phyloP scores from a whole-genome alignment of 2,329 filamentous ascomycete species.

The Thelonectria olida region DNA sequence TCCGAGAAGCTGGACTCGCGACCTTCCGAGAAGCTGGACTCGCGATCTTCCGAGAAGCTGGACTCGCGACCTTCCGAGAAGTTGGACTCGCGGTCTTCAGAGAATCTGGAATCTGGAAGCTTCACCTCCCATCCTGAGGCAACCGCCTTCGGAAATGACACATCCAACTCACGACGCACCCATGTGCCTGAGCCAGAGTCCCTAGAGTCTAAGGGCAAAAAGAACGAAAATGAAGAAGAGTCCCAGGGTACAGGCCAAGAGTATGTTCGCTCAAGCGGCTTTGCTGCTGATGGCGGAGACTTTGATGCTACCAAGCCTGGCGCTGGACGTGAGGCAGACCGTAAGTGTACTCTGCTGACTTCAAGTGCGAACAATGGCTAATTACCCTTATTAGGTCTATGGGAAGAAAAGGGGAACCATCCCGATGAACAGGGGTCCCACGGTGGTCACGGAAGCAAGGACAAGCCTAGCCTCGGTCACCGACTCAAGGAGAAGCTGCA shows the following conservation, averaged over 20 bases:
- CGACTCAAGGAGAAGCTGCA: conserved; percentile 78
- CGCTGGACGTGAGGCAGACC: conserved; percentile 72
- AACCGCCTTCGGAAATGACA: not conserved
- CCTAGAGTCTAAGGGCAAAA: conserved; percentile 9
- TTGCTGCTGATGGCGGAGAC: conserved; percentile 72
- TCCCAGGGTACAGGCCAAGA: conserved; percentile 62
- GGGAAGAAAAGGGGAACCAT: conserved; percentile 46
- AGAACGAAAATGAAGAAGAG: conserved; percentile 30
- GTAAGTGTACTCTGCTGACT: conserved; percentile 52
- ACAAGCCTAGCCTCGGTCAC: conserved; percentile 64
- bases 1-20: too few relatives aligned
- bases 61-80: conserved; percentile 54
- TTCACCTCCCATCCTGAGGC: not conserved
- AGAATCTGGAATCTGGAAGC: not conserved
- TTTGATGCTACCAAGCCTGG: conserved; percentile 72
- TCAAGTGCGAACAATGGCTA: not conserved
- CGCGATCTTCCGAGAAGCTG: conserved; percentile 52
- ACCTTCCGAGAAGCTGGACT: conserved; percentile 53
- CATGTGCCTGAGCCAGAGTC: conserved; percentile 2
- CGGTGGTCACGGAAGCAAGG: conserved; percentile 39
- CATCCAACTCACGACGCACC: conserved; percentile 9
- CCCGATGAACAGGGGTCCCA: conserved; percentile 21
- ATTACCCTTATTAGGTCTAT: conserved; percentile 38
- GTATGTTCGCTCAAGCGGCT: conserved; percentile 65
- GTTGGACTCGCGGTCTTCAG: conserved; percentile 41